Evolutionary conservation across 2,329 filamentous ascomycete species (phyloP).

Genomic region (Neofusicoccum parvum): DNA sequence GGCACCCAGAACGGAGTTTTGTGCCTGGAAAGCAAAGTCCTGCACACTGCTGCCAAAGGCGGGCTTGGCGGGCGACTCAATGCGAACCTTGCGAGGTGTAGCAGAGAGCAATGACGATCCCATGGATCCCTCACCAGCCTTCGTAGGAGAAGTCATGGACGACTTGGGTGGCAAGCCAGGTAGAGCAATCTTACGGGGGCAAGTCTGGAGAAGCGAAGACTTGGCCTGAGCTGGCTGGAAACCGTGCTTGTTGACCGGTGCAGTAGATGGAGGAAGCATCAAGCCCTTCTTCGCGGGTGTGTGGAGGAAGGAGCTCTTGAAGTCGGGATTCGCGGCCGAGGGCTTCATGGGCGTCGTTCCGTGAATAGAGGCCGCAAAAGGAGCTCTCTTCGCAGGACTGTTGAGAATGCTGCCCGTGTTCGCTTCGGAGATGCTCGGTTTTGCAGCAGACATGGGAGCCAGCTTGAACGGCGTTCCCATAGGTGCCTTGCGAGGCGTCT

Average conservation of each 20-base stretch:
- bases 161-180: conserved; percentile 7
- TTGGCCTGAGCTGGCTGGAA: not conserved
- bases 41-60: not conserved
- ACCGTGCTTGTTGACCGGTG: conserved; percentile 14
- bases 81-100: conserved; percentile 17
- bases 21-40: conserved; percentile 2
- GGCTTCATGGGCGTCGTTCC: conserved; percentile 15
- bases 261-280: conserved; percentile 21
- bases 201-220: conserved; percentile 21
- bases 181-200: conserved; percentile 19
- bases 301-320: conserved; percentile 16
- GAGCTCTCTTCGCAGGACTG: conserved; percentile 16
- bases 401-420: conserved; percentile 3
- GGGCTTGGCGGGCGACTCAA: conserved; percentile 10
- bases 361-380: not conserved
- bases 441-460: conserved; percentile 14
- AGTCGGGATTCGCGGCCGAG: not conserved
- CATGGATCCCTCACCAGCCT: not conserved
- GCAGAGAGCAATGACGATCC: conserved; percentile 20
- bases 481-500: conserved; percentile 20
- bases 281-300: conserved; percentile 22
- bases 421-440: not conserved
- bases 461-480: conserved; percentile 21
- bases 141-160: not conserved
- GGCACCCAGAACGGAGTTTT: conserved; percentile 3